These are phyloP conservation scores for Flaveria ramosissima DNA, from an alignment of 129 eudicot genomes.

Conservation along the genomic window DNA sequence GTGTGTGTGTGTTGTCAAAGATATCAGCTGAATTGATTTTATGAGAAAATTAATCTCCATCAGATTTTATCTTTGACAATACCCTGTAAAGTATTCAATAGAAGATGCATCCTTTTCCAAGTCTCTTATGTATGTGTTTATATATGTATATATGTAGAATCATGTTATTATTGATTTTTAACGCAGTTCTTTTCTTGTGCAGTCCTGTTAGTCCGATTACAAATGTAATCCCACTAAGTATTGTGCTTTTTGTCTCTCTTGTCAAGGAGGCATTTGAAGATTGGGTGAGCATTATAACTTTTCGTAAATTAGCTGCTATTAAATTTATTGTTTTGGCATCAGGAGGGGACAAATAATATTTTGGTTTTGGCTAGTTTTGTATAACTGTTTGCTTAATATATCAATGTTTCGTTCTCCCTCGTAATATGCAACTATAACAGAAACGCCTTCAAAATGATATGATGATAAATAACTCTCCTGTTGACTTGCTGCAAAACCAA, in stretches of 20 bases:
- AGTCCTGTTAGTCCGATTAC: conserved; percentile 98
- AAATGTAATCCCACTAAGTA: conserved; percentile 75
- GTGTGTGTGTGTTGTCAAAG: not conserved
- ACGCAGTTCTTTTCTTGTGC: conserved; percentile 45
- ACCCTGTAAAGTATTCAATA: not conserved
- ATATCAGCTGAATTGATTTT: not conserved
- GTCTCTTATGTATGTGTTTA: not conserved
- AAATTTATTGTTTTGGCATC: conserved; percentile 11
- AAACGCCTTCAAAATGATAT: conserved; percentile 88
- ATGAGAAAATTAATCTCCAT: not conserved
- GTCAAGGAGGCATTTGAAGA: conserved; percentile 97
- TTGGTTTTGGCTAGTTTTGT: not conserved
- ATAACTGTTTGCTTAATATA: not conserved
- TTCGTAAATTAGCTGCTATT: conserved; percentile 1
- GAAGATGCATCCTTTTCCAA: not conserved
- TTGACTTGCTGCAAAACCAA: conserved; percentile 74
- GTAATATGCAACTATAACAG: conserved; percentile 45
- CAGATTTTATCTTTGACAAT: not conserved
- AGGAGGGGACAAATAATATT: not conserved
- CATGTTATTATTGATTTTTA: conserved; percentile 19
- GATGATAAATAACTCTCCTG: conserved; percentile 72
- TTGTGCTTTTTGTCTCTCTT: conserved; percentile 92
- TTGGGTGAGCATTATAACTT: conserved; percentile 62
- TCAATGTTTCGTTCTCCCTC: conserved; percentile 12
- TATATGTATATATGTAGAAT: not conserved